These are phyloP conservation scores for Apiotrichum gamsii DNA, from an alignment of 1,284 basidiomycete genomes.

Conservation along the genomic window DNA sequence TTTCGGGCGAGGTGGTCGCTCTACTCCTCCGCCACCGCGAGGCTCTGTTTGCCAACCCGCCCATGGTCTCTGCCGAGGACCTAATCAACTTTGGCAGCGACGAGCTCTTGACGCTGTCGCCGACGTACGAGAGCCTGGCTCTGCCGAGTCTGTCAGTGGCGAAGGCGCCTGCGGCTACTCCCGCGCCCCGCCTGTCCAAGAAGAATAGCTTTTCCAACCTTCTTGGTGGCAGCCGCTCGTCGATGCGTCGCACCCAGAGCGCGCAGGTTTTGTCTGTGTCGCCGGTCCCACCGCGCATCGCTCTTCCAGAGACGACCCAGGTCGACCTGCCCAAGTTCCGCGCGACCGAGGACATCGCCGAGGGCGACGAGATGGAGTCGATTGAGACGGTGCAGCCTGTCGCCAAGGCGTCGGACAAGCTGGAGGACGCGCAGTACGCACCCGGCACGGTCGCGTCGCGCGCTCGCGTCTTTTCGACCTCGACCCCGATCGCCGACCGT, in stretches of 20 bases:
- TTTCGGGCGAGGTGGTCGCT: conserved; percentile 31
- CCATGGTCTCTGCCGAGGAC: conserved; percentile 22
- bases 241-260: conserved; percentile 19
- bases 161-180: neutral
- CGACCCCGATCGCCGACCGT: conserved; percentile 43
- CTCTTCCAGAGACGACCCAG: conserved; percentile 13
- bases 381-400: neutral
- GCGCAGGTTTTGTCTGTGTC: conserved; percentile 19
- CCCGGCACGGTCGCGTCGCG: conserved; percentile 34
- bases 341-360: conserved; percentile 4
- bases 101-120: conserved; percentile 17
- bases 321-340: neutral
- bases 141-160: neutral
- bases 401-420: conserved; percentile 9
- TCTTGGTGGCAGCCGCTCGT: conserved; percentile 11
- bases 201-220: conserved; percentile 27
- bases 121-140: conserved; percentile 6
- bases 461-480: conserved; percentile 21
- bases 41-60: conserved; percentile 31
- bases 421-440: conserved; percentile 29
- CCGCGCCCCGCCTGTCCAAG: conserved; percentile 21
- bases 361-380: conserved; percentile 8
- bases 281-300: conserved; percentile 27
- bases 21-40: conserved; percentile 31
- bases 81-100: conserved; percentile 39